These are phyloP conservation scores for Colletotrichum nymphaeae DNA, from an alignment of 2,329 filamentous ascomycete genomes.

Conservation along the genomic window DNA sequence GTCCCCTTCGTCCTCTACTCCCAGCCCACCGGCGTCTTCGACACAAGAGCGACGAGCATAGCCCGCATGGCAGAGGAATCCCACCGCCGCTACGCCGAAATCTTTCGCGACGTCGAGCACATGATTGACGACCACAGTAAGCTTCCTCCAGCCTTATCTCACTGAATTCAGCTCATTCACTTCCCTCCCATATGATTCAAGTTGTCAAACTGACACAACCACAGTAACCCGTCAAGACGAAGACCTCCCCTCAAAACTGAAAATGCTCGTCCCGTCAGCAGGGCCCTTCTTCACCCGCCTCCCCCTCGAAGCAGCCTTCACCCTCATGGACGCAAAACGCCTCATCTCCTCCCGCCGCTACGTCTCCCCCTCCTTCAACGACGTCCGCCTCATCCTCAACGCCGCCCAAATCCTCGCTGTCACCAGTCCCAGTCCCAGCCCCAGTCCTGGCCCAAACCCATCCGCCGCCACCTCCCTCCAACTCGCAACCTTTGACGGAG, in stretches of 20 bases:
- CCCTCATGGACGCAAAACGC: conserved; percentile 86
- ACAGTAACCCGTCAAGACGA: conserved; percentile 79
- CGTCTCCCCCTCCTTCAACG: conserved; percentile 97
- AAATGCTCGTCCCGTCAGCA: conserved; percentile 89
- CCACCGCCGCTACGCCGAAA: conserved; percentile 91
- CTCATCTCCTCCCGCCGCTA: conserved; percentile 93
- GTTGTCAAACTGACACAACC: conserved; percentile 11
- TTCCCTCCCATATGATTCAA: too few relatives aligned
- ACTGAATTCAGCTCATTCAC: background rate
- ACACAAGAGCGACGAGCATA: conserved; percentile 73
- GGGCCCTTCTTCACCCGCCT: conserved; percentile 95
- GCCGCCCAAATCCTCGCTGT: conserved; percentile 94
- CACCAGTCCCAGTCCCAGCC: conserved; percentile 57
- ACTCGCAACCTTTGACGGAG: conserved; percentile 95
- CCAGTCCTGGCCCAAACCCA: too few relatives aligned
- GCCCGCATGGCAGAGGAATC: conserved; percentile 82
- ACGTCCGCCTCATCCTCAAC: conserved; percentile 92
- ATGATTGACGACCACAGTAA: conserved; percentile 93
- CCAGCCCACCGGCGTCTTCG: conserved; percentile 89
- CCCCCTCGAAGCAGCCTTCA: conserved; percentile 89
- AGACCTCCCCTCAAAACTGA: conserved; percentile 85
- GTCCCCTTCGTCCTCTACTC: conserved; percentile 98
- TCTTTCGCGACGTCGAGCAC: conserved; percentile 91
- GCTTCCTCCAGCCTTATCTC: conserved; percentile 40
- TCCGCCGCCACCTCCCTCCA: conserved; percentile 72